Percentiles rank a stretch among this genome's conserved stretches.
phyloP scores from a whole-genome alignment of 768 basidiomycete genomes.

The Phlebiopsis flavidoalba region DNA sequence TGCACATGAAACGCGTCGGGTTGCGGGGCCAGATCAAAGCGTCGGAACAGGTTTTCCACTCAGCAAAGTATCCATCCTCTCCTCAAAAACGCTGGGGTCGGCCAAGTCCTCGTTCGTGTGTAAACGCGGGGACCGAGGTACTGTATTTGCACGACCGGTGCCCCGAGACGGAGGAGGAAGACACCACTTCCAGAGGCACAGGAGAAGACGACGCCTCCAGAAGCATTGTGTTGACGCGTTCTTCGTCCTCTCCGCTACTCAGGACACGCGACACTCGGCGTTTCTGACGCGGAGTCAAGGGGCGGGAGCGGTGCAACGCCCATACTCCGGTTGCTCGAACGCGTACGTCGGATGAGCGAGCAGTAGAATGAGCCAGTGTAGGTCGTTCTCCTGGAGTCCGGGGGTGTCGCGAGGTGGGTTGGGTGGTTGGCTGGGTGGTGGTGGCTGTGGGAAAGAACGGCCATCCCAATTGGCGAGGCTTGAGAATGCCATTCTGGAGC shows the following conservation, averaged over 20 bases:
- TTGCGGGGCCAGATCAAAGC: neutral
- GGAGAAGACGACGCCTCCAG: neutral
- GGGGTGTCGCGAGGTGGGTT: neutral
- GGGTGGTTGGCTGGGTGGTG: neutral
- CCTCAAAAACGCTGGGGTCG: neutral
- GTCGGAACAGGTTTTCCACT: neutral
- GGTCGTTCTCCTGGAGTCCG: neutral
- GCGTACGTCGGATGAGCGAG: neutral
- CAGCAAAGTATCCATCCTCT: neutral
- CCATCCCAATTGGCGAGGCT: neutral
- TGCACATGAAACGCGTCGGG: neutral
- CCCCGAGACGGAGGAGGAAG: neutral
- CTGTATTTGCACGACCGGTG: too few relatives aligned
- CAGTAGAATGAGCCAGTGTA: too few relatives aligned
- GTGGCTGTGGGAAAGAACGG: neutral
- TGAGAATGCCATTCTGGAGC: neutral
- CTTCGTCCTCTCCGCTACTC: neutral
- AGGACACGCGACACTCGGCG: neutral
- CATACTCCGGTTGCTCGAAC: neutral
- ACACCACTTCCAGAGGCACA: neutral
- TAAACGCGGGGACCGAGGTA: neutral
- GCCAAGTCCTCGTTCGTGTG: neutral
- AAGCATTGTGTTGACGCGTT: neutral
- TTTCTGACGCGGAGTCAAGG: neutral
- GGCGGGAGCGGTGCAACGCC: neutral